A percentile compares a stretch with the other conserved stretches of the same genome.
Evolutionary conservation across 1,284 basidiomycete species (phyloP).

Genomic region (Irpex sp.): DNA sequence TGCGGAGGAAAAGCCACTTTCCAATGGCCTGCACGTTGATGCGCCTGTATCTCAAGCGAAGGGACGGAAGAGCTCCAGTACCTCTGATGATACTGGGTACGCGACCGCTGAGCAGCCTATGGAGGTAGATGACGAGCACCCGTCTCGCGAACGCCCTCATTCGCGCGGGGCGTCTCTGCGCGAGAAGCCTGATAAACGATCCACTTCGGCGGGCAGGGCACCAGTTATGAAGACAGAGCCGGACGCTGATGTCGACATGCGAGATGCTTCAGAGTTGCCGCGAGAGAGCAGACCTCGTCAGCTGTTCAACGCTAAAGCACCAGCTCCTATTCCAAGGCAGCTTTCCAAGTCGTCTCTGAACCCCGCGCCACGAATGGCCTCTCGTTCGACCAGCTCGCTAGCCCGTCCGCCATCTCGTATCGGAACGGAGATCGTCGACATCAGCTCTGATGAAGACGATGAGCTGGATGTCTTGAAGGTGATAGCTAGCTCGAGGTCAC

Average conservation of each 20-base stretch:
- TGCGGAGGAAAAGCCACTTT: not conserved
- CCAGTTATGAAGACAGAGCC: not conserved
- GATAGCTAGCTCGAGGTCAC: not conserved
- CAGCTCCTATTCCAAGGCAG: not conserved
- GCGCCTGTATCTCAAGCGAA: not conserved
- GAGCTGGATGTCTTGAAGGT: not conserved
- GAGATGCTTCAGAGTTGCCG: not conserved
- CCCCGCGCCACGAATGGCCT: not conserved
- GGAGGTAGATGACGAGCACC: constrained; percentile 15
- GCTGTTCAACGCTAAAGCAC: not conserved
- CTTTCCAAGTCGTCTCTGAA: not conserved
- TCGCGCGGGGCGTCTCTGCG: not conserved
- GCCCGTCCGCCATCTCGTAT: not conserved
- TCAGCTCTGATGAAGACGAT: constrained; percentile 22
- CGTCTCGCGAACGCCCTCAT: not conserved
- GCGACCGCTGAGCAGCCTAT: constrained; percentile 23
- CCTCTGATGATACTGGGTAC: constrained; percentile 26
- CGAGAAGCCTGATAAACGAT: not conserved
- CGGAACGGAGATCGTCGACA: constrained; percentile 18
- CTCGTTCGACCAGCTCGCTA: not conserved
- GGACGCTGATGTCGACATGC: not conserved
- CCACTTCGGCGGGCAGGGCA: not conserved
- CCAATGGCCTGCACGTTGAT: not conserved
- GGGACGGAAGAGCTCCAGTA: constrained; percentile 16
- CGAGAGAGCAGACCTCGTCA: not conserved